Evolutionary conservation across 768 basidiomycete genomes (phyloP).

Genomic region (Amanita rimosa): DNA sequence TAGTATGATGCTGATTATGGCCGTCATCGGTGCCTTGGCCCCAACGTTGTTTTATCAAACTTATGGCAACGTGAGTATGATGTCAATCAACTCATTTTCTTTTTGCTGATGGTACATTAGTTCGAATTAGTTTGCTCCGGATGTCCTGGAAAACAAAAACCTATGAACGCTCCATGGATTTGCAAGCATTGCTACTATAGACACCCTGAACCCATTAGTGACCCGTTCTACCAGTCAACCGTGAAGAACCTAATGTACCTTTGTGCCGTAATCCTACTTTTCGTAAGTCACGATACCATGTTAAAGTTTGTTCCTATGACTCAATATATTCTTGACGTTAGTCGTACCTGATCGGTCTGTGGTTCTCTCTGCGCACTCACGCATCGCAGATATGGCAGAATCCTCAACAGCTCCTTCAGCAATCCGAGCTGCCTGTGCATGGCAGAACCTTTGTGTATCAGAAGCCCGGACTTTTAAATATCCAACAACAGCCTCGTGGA

Average conservation of each 20-base stretch:
- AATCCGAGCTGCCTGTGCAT: slow-evolving; percentile 44
- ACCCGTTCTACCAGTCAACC: slow-evolving; percentile 94
- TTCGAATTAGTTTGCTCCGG: slow-evolving; percentile 81
- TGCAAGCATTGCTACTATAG: slow-evolving; percentile 93
- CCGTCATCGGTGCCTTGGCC: slow-evolving; percentile 90
- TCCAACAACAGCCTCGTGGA: slow-evolving; percentile 12
- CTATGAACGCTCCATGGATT: slow-evolving; percentile 52
- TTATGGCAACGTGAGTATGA: slow-evolving; percentile 78
- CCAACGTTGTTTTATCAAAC: slow-evolving; percentile 98
- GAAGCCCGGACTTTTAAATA: slow-evolving; percentile 22
- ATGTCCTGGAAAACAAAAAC: slow-evolving; percentile 43
- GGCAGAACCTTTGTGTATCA: slow-evolving; percentile 59
- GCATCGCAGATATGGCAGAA: slow-evolving; percentile 99
- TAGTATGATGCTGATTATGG: slow-evolving; percentile 99
- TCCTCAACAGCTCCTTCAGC: slow-evolving; percentile 71
- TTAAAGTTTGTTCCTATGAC: not conserved
- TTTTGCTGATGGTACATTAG: slow-evolving; percentile 25
- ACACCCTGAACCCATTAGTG: slow-evolving; percentile 84
- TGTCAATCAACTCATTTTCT: not conserved
- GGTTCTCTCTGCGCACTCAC: slow-evolving; percentile 98
- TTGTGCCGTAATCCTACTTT: slow-evolving; percentile 80
- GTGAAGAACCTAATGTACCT: slow-evolving; percentile 95
- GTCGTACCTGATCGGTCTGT: slow-evolving; percentile 95
- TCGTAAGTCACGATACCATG: slow-evolving; percentile 46
- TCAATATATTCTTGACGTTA: slow-evolving; percentile 16